Percentiles rank a stretch among this genome's conserved stretches.
Evolutionary conservation across 2,329 filamentous ascomycete species (phyloP).

Genomic region (Helminthosporium solani): DNA sequence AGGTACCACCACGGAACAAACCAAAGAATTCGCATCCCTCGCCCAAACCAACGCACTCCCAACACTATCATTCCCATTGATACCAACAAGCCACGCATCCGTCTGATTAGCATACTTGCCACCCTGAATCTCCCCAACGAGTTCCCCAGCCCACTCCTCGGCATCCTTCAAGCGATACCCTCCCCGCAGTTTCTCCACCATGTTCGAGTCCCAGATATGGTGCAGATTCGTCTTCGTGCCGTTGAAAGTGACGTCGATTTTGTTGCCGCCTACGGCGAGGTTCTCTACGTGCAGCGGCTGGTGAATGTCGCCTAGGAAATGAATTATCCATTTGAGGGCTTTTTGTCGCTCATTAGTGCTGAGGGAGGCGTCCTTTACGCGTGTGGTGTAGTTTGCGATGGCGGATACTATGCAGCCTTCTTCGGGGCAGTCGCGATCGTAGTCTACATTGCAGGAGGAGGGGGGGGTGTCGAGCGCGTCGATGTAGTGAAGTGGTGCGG

Average conservation of each 20-base stretch:
- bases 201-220: conserved; percentile 48
- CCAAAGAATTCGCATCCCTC: conserved; percentile 44
- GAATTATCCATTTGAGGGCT: conserved; percentile 54
- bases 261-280: conserved; percentile 47
- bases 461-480: conserved; percentile 54
- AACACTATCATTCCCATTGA: conserved; percentile 40
- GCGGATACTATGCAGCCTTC: conserved; percentile 55
- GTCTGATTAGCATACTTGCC: conserved; percentile 40
- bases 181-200: conserved; percentile 46
- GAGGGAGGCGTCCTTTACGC: conserved; percentile 36
- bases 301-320: conserved; percentile 68
- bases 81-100: conserved; percentile 38
- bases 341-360: conserved; percentile 41
- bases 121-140: conserved; percentile 42
- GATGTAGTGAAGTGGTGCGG: conserved; percentile 53
- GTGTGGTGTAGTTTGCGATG: conserved; percentile 52
- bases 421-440: conserved; percentile 53
- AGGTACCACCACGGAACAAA: conserved; percentile 46
- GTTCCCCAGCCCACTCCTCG: conserved; percentile 39
- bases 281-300: conserved; percentile 66
- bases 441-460: conserved; percentile 50
- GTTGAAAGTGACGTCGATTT: conserved; percentile 47
- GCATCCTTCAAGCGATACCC: conserved; percentile 44
- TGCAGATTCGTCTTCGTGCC: conserved; percentile 46
- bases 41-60: conserved; percentile 46